These are phyloP conservation scores for Gloeostereum incarnatum DNA, from an alignment of 768 basidiomycete genomes.

Conservation along the genomic window DNA sequence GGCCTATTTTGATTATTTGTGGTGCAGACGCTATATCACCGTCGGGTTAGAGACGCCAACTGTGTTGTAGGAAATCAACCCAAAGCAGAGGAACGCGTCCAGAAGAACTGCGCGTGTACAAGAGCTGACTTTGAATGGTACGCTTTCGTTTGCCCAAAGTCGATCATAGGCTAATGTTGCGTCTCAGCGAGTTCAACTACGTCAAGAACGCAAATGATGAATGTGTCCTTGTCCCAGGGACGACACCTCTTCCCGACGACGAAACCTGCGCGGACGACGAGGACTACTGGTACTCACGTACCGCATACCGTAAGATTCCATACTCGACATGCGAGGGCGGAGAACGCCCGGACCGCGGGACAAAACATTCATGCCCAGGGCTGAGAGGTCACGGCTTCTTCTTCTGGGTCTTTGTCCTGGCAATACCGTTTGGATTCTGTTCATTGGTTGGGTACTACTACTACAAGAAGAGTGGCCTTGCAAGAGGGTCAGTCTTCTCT, in stretches of 20 bases:
- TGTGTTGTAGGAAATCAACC: constrained; percentile 75
- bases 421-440: constrained; percentile 73
- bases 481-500: constrained; percentile 54
- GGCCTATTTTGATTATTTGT: not conserved
- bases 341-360: constrained; percentile 66
- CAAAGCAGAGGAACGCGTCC: constrained; percentile 42
- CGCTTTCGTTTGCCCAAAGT: constrained; percentile 12
- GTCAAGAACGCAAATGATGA: constrained; percentile 55
- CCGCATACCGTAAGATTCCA: constrained; percentile 83
- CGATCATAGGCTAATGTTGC: constrained; percentile 1
- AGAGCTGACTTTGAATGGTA: constrained; percentile 91
- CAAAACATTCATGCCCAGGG: constrained; percentile 72
- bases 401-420: constrained; percentile 78
- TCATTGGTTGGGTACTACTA: constrained; percentile 76
- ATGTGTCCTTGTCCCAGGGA: constrained; percentile 73
- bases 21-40: constrained; percentile 79
- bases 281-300: constrained; percentile 91
- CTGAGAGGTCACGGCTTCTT: constrained; percentile 59
- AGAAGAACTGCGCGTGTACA: constrained; percentile 67
- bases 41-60: constrained; percentile 67
- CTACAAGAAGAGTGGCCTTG: constrained; percentile 62
- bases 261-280: constrained; percentile 51
- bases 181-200: constrained; percentile 84
- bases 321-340: constrained; percentile 86
- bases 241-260: constrained; percentile 51